phyloP scores from a whole-genome alignment of 2,329 filamentous ascomycete genomes.

The Mariannaea sp. region DNA sequence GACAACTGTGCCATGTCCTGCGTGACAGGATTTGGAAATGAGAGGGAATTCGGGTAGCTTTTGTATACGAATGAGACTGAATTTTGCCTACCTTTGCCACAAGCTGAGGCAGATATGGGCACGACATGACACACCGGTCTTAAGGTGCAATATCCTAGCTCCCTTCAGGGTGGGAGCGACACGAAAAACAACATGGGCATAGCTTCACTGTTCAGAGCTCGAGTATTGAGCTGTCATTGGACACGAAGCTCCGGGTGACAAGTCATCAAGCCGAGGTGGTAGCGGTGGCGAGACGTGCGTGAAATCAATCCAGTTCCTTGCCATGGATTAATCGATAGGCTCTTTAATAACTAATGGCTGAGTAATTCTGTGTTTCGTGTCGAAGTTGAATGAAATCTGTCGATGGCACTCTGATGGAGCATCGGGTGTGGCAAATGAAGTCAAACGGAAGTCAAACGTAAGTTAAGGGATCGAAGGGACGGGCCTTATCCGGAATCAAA shows the following conservation, averaged over 20 bases:
- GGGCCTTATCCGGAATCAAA: too few relatives aligned
- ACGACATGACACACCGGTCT: background rate
- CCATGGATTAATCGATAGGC: too few relatives aligned
- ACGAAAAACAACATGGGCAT: background rate
- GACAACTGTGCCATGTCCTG: background rate
- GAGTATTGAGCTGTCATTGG: constrained; percentile 1
- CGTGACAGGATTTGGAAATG: background rate
- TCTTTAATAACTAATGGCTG: too few relatives aligned
- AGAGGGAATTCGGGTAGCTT: background rate
- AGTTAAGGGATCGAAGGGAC: too few relatives aligned
- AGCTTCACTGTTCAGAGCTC: background rate
- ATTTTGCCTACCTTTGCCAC: constrained; percentile 1
- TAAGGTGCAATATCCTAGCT: background rate
- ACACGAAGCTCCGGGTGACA: background rate
- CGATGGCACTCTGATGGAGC: too few relatives aligned
- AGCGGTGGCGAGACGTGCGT: too few relatives aligned
- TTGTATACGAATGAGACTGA: background rate
- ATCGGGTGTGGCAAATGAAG: too few relatives aligned
- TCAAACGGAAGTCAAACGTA: too few relatives aligned
- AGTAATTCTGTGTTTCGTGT: too few relatives aligned
- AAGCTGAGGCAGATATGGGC: background rate
- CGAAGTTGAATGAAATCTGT: too few relatives aligned
- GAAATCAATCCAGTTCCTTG: too few relatives aligned
- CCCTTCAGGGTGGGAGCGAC: background rate
- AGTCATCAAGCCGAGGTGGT: too few relatives aligned